phyloP scores from a whole-genome alignment of 169 alveolate genomes.

The Plasmodium knowlesi region DNA sequence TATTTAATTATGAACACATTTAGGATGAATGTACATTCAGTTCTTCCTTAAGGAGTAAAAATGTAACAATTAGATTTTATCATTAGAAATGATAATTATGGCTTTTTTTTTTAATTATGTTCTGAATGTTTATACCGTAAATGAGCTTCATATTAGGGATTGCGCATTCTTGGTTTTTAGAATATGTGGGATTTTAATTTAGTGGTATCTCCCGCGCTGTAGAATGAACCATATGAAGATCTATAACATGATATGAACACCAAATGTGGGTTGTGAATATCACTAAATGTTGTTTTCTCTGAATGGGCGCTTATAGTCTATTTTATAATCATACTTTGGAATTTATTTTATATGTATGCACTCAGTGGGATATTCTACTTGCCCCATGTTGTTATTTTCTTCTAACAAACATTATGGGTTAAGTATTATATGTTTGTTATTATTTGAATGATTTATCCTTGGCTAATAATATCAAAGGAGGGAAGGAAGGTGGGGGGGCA shows the following conservation, averaged over 20 bases:
- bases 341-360: too few relatives aligned
- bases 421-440: too few relatives aligned
- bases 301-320: neutral
- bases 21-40: neutral
- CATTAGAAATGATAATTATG: neutral
- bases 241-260: neutral
- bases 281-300: neutral
- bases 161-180: neutral
- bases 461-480: too few relatives aligned
- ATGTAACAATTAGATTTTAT: neutral
- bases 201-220: neutral
- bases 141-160: neutral
- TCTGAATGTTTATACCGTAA: neutral
- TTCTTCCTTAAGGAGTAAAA: neutral
- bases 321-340: too few relatives aligned
- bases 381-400: too few relatives aligned
- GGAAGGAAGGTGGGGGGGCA: too few relatives aligned
- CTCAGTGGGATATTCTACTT: too few relatives aligned
- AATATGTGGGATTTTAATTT: neutral
- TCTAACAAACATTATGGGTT: too few relatives aligned
- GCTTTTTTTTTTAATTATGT: neutral
- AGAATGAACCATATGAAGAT: neutral
- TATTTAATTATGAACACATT: neutral
- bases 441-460: too few relatives aligned
- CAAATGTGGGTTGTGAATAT: neutral